These are phyloP conservation scores for Glycine soja DNA, from an alignment of 306 rosid genomes.

Conservation along the genomic window DNA sequence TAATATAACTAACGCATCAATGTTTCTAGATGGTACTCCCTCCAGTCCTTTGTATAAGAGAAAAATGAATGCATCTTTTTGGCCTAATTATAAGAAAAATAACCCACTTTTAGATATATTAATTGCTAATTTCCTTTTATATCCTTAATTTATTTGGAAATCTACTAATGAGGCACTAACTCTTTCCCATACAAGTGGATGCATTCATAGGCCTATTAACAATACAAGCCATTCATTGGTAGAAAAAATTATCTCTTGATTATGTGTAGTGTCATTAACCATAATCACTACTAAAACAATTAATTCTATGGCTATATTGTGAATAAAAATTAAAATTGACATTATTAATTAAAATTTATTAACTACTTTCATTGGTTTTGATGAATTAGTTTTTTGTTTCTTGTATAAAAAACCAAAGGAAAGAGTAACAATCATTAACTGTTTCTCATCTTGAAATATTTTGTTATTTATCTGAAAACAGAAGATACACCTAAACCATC, in stretches of 20 bases:
- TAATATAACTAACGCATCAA: slow-evolving; percentile 8
- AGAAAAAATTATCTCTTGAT: too few relatives aligned
- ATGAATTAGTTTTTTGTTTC: neutral
- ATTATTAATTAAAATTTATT: neutral
- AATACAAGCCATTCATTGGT: too few relatives aligned
- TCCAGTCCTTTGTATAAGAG: neutral
- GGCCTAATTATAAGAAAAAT: neutral
- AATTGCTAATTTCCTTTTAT: neutral
- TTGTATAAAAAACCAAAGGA: neutral
- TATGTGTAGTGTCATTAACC: neutral
- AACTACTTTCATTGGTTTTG: neutral
- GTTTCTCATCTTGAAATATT: neutral
- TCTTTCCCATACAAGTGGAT: too few relatives aligned
- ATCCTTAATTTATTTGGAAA: too few relatives aligned
- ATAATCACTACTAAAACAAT: neutral
- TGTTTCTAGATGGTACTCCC: neutral
- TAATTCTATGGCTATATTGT: neutral
- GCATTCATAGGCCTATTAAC: too few relatives aligned
- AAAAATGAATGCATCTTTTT: neutral
- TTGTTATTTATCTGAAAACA: neutral
- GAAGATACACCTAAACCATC: slow-evolving; percentile 27
- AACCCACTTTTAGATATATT: neutral
- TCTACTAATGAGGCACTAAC: too few relatives aligned
- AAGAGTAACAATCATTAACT: neutral
- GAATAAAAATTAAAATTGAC: neutral